Evolutionary conservation across 106 monocot genomes (phyloP).

Genomic region (Phalaenopsis equestris): DNA sequence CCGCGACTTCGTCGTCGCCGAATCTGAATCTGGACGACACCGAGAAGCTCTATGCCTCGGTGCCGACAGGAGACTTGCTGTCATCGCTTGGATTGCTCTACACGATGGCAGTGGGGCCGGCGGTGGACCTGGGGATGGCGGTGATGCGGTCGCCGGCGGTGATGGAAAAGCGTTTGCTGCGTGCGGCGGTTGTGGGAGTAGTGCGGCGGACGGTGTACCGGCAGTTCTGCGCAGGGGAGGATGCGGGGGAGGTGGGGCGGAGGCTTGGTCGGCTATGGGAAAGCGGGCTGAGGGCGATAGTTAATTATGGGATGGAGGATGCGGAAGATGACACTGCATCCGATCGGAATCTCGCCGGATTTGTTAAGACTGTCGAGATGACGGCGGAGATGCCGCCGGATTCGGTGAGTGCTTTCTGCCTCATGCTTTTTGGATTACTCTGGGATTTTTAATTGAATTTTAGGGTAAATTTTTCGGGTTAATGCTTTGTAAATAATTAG

Average conservation of each 20-base stretch:
- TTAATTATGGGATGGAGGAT: conserved; percentile 88
- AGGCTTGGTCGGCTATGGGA: conserved; percentile 49
- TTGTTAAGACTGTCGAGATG: conserved; percentile 57
- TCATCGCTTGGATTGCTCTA: conserved; percentile 32
- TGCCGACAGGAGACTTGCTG: conserved; percentile 28
- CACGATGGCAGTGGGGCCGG: conserved; percentile 35
- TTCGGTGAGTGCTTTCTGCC: conserved; percentile 37
- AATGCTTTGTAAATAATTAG: background rate
- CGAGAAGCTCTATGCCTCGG: conserved; percentile 44
- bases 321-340: conserved; percentile 46
- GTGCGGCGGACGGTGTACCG: conserved; percentile 45
- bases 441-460: background rate
- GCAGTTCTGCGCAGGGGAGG: conserved; percentile 83
- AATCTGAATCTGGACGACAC: conserved; percentile 42
- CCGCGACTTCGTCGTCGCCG: background rate
- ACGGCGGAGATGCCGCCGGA: conserved; percentile 35
- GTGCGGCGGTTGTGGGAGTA: conserved; percentile 25
- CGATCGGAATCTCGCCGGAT: conserved; percentile 54
- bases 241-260: conserved; percentile 34
- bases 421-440: background rate
- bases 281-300: conserved; percentile 52
- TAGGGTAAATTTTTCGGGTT: no score
- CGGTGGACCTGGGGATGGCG: conserved; percentile 49
- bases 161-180: conserved; percentile 14
- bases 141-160: conserved; percentile 39